These are phyloP conservation scores for Colletotrichum melonis DNA, from an alignment of 2,329 filamentous ascomycete genomes.

Conservation along the genomic window DNA sequence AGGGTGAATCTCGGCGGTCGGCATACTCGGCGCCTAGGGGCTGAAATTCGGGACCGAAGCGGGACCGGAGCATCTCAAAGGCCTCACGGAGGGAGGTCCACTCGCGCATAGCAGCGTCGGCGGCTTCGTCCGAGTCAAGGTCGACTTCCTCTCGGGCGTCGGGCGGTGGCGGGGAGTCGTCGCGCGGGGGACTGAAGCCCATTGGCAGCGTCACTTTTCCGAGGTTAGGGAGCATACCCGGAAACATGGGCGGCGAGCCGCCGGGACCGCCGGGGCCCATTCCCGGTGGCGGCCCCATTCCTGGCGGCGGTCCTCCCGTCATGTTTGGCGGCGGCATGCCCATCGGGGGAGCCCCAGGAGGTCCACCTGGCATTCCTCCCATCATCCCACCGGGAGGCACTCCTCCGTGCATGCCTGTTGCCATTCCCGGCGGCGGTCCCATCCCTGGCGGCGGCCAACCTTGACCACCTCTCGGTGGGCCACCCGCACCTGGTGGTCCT, in stretches of 20 bases:
- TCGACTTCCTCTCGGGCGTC: slow-evolving; percentile 59
- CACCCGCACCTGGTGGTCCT: slow-evolving; percentile 42
- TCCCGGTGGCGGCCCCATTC: slow-evolving; percentile 21
- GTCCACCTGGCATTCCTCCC: slow-evolving; percentile 10
- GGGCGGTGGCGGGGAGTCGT: slow-evolving; percentile 52
- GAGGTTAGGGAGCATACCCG: slow-evolving; percentile 66
- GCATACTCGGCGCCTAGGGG: slow-evolving; percentile 76
- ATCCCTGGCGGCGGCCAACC: slow-evolving; percentile 17
- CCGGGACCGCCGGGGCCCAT: slow-evolving; percentile 39
- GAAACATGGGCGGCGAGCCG: slow-evolving; percentile 59
- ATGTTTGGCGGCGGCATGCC: slow-evolving; percentile 13
- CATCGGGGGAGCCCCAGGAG: slow-evolving; percentile 10
- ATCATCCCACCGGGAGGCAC: neutral
- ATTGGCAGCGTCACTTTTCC: slow-evolving; percentile 62
- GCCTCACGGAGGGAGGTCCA: slow-evolving; percentile 81
- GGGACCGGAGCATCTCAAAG: slow-evolving; percentile 73
- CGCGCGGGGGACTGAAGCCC: slow-evolving; percentile 64
- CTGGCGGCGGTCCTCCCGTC: slow-evolving; percentile 19
- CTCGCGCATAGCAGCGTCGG: slow-evolving; percentile 77
- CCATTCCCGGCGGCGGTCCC: slow-evolving; percentile 17
- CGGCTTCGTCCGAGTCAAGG: slow-evolving; percentile 71
- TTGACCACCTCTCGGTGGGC: slow-evolving; percentile 14
- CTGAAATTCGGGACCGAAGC: slow-evolving; percentile 80
- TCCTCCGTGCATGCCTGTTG: neutral
- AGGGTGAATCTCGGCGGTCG: slow-evolving; percentile 75